Percentiles rank a stretch among this genome's conserved stretches.
phyloP scores from a whole-genome alignment of 2,329 filamentous ascomycete genomes.

The Chrysosporium keratinophilum region DNA sequence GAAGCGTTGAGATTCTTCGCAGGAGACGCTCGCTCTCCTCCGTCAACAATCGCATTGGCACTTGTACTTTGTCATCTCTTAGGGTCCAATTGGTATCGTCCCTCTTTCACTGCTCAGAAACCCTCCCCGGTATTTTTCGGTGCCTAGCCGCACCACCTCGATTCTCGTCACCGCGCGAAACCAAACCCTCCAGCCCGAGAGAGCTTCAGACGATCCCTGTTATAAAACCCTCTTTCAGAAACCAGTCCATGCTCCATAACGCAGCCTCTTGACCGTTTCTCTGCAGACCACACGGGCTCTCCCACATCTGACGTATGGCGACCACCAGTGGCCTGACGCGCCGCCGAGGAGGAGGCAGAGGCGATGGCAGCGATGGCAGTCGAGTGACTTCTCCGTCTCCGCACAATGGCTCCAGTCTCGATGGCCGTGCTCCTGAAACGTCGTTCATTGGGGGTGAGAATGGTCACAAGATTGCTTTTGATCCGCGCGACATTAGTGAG shows the following conservation, averaged over 20 bases:
- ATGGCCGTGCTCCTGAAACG: constrained; percentile 54
- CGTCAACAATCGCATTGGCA: background rate
- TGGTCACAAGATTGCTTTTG: constrained; percentile 96
- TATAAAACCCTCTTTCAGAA: background rate
- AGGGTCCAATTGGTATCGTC: background rate
- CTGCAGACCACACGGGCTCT: background rate
- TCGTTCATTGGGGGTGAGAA: constrained; percentile 81
- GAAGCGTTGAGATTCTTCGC: background rate
- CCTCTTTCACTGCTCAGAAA: background rate
- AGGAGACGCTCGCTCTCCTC: constrained; percentile 2
- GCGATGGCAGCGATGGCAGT: constrained; percentile 53
- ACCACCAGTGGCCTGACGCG: constrained; percentile 62
- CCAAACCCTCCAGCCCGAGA: background rate
- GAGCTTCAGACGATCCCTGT: background rate
- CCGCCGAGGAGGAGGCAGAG: constrained; percentile 55
- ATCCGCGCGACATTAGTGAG: constrained; percentile 94
- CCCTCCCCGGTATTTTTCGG: background rate
- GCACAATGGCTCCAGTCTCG: constrained; percentile 47
- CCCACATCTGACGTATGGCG: constrained; percentile 41
- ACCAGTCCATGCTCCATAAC: constrained; percentile 8
- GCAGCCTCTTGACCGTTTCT: constrained; percentile 14
- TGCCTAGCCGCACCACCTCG: background rate
- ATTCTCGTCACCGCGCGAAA: background rate
- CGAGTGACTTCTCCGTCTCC: constrained; percentile 57
- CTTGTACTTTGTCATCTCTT: background rate